A percentile compares a stretch with the other conserved stretches of the same genome.
Evolutionary conservation across 2,329 filamentous ascomycete genomes (phyloP).

Genomic region (Cercospora sojina): DNA sequence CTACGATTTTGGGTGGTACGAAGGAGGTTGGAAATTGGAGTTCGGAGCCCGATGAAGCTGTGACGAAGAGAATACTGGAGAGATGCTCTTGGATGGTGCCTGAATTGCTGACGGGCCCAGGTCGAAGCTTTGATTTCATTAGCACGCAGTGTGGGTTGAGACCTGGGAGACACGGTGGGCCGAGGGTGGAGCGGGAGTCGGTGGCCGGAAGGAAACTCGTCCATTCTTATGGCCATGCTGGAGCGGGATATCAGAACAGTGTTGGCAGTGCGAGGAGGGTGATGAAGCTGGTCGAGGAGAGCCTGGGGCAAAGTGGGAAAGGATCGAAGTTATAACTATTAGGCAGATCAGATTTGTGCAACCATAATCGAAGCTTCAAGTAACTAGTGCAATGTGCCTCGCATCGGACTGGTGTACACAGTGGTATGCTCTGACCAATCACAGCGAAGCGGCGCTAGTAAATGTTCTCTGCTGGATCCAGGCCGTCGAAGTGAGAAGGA

Average conservation of each 20-base stretch:
- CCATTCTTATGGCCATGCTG: constrained; percentile 51
- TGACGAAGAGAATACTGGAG: constrained; percentile 41
- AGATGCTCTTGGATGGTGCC: constrained; percentile 39
- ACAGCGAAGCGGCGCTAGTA: background rate
- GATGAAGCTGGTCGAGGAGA: constrained; percentile 32
- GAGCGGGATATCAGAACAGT: constrained; percentile 45
- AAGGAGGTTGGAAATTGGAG: constrained; percentile 44
- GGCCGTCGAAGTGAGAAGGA: background rate
- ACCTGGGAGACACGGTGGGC: constrained; percentile 46
- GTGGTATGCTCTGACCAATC: background rate
- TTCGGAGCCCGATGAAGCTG: constrained; percentile 34
- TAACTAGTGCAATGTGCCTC: background rate
- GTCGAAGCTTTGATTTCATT: constrained; percentile 46
- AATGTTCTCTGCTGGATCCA: background rate
- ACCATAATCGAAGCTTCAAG: background rate
- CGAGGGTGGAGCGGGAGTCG: constrained; percentile 45
- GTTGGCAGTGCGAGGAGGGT: constrained; percentile 34
- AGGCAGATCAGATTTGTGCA: background rate
- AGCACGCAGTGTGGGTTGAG: constrained; percentile 46
- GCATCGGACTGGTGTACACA: background rate
- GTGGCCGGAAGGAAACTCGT: constrained; percentile 40
- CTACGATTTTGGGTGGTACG: constrained; percentile 48
- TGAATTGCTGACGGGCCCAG: constrained; percentile 37
- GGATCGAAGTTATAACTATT: constrained; percentile 21
- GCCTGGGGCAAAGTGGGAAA: constrained; percentile 21